Evolutionary conservation across 2,329 filamentous ascomycete species (phyloP), one percentile per base, ranked within the genome.

Genomic region (Aspergillus pseudonomiae): DNA sequence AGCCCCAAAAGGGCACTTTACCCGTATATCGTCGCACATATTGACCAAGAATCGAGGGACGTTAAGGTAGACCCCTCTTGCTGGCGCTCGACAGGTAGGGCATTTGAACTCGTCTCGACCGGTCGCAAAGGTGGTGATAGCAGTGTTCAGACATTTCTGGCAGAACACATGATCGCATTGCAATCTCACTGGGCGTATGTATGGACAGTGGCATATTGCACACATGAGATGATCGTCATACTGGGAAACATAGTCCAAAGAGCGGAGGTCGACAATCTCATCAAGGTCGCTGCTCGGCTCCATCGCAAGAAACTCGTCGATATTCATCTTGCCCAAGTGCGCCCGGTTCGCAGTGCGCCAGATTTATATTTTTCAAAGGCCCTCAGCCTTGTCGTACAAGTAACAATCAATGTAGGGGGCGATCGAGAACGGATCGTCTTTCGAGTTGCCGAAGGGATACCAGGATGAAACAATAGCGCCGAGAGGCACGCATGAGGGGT

Each of bases 151-250:
- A 70, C 87, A 89, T 28, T 84, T 81, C 60, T 81, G 78, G 75
- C 87, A 89, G 77, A 89, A 89, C 66, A 86, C 84, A 76, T 89
- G 87, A 66, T 89, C 86, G 75, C 87, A 89, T 67, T 84, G 80
- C 55, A 87, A 77, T 68, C 85, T 80, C 52, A 88, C 81, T 1
- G 87, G 87, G 59, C 83, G 78, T 60, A 88, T 82, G 69, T 89
- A 88, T 9, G 87, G 85, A 64, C 84, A 86, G 71, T 87, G 86
- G 74, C 87, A 89, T 67, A 89, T 89, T 19, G 86, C 82, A 71
- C 87, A 89, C 78, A 87, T 84, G 57, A 89, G 80, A 70, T 89
- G 88, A 65, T 81, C 81, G 72, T 89, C 86, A 71, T 84, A 85
- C 32, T 77, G 73, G 57, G 80, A 77, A 62, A 86, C 81, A 76